A percentile compares a stretch with the other conserved stretches of the same genome.
phyloP scores from a whole-genome alignment of 1,284 basidiomycete genomes.

The Ceratobasidium sp. region DNA sequence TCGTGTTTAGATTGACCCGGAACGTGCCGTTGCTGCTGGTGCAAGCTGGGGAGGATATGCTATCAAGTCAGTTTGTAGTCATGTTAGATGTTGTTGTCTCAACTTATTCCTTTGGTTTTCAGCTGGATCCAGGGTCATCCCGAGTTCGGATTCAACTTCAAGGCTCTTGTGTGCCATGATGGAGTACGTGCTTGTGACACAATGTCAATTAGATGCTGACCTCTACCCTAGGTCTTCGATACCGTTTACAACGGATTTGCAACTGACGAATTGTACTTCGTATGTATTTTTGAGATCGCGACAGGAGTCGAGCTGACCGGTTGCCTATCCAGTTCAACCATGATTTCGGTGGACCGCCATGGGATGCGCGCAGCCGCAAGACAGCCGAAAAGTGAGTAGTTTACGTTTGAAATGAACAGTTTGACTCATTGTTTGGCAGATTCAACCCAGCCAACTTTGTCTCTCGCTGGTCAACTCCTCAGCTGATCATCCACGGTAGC shows the following conservation, averaged over 20 bases:
- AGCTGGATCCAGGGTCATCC: slow-evolving; percentile 97
- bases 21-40: slow-evolving; percentile 84
- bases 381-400: slow-evolving; percentile 68
- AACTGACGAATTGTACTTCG: slow-evolving; percentile 90
- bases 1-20: slow-evolving; percentile 74
- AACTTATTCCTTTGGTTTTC: slow-evolving; percentile 33
- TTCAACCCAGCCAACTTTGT: slow-evolving; percentile 81
- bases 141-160: slow-evolving; percentile 85
- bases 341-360: slow-evolving; percentile 85
- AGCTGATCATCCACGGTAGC: slow-evolving; percentile 86
- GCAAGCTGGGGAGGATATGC: slow-evolving; percentile 87
- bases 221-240: slow-evolving; percentile 66
- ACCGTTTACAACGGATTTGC: slow-evolving; percentile 79
- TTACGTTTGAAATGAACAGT: not conserved
- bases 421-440: slow-evolving; percentile 47
- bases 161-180: slow-evolving; percentile 89
- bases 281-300: slow-evolving; percentile 58
- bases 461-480: slow-evolving; percentile 85
- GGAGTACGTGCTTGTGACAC: slow-evolving; percentile 67
- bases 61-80: slow-evolving; percentile 71
- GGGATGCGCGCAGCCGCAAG: slow-evolving; percentile 71
- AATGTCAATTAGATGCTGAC: slow-evolving; percentile 19
- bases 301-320: slow-evolving; percentile 23
- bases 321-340: slow-evolving; percentile 73
- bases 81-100: not conserved